A percentile compares a stretch with the other conserved stretches of the same genome.
phyloP scores from a whole-genome alignment of 768 basidiomycete species.

The Lentinula edodes region DNA sequence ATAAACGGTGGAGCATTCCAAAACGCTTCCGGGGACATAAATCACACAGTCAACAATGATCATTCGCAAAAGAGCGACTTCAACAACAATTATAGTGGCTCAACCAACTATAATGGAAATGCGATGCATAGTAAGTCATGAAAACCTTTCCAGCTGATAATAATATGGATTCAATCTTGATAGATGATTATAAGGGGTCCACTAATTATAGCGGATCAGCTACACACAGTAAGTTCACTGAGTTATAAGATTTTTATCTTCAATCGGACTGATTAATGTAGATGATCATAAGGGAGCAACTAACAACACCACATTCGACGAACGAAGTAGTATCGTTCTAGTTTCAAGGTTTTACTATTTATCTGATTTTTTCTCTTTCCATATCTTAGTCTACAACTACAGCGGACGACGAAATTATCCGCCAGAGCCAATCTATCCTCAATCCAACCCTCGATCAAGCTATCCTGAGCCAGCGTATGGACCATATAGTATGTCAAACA shows the following conservation, averaged over 20 bases:
- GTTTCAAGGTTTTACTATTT: too few relatives aligned
- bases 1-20: background rate
- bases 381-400: too few relatives aligned
- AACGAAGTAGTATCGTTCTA: too few relatives aligned
- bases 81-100: background rate
- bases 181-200: background rate
- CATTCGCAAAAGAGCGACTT: background rate
- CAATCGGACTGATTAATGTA: background rate
- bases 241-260: too few relatives aligned
- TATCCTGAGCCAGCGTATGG: background rate
- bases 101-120: background rate
- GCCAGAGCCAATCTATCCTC: background rate
- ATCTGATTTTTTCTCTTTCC: too few relatives aligned
- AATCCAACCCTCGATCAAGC: background rate
- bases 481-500: background rate
- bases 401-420: background rate
- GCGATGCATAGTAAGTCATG: background rate
- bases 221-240: background rate
- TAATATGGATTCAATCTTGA: background rate
- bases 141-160: background rate
- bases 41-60: background rate
- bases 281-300: background rate
- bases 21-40: background rate
- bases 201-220: background rate
- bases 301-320: background rate